Base-by-base conservation (phyloP, 2,329 filamentous ascomycete genomes). In the Neonectria hederae region DNA sequence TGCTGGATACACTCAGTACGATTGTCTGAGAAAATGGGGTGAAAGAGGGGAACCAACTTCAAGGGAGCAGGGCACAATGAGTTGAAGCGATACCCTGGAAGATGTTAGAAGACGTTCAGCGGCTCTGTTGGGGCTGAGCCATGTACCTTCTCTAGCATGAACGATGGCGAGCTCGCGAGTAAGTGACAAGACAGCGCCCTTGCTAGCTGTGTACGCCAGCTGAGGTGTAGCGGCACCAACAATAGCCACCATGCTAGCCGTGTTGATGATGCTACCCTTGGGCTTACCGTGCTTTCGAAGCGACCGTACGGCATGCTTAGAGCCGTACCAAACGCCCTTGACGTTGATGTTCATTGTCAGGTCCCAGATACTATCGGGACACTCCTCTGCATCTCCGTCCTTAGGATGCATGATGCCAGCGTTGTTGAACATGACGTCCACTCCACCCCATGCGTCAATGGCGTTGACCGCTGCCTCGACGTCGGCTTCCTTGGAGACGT, bases 391-490 rank as follows among this genome's bases (percentile, higher is more conserved):
- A 79, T 93, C 90, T 73, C 87, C 89, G 78, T 93, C 90, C 59
- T 90, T 84, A 48, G 88, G 89, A 81, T 97, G 94, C 94, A 97
- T 97, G 79, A 97, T 97, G 59, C 94, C 94, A 17, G 94, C 94
- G 78, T 97, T 97, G 87, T 97, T 97, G 89, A 97, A 97, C 74
- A 97, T 92, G 76, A 97, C 84, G 77, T 97, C 94, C 2, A 94
- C 81, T 46, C 94, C 94, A 75, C 94, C 94, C 91, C 92, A 96
- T 63, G 86, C 76, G 78, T 97, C 94, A 62, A 94, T 82, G n/a
- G 43, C 14, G 7, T 14, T 89, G 54, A 97, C 84, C 74, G 91
- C 87, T 54, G 89, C 87, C 74, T 93, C 82, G 21, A 97, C 89
- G 54, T 94, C 87, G 63, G 86, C 79, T 77, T 97, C 94, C 75